Conservation (phyloP, 805 yeast genomes). For the Lipomyces anomalus region DNA sequence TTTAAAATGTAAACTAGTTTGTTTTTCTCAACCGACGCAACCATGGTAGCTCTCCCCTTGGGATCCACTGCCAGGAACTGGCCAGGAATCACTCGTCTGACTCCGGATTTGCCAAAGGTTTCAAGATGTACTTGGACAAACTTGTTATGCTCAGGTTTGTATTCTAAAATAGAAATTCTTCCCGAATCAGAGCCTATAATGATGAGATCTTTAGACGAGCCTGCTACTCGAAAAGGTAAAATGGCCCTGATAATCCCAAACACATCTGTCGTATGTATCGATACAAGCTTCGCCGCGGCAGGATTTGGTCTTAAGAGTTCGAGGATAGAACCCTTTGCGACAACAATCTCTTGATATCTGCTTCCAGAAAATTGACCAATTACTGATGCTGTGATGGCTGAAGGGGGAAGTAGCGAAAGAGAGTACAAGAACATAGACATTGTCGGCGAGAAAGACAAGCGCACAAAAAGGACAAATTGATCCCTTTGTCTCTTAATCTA, state of each 20-base stretch:
- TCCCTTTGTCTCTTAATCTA: no score
- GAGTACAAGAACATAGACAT: constrained; percentile 46
- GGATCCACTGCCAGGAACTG: constrained; percentile 66
- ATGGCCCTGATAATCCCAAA: constrained; percentile 57
- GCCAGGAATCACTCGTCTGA: constrained; percentile 72
- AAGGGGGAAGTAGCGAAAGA: constrained; percentile 60
- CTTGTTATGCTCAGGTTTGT: constrained; percentile 35
- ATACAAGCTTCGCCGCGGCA: constrained; percentile 49
- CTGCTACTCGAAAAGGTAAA: constrained; percentile 47
- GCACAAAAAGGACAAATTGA: neutral
- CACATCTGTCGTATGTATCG: constrained; percentile 41
- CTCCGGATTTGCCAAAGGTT: constrained; percentile 67
- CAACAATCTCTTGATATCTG: constrained; percentile 56
- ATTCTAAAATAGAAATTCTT: constrained; percentile 50
- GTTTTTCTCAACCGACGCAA: constrained; percentile 67
- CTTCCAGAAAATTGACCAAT: constrained; percentile 62
- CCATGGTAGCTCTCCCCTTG: constrained; percentile 59
- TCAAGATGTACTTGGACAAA: constrained; percentile 48
- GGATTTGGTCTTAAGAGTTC: constrained; percentile 51
- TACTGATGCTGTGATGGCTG: constrained; percentile 49
- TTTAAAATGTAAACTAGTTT: constrained; percentile 65
- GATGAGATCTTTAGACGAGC: constrained; percentile 51
- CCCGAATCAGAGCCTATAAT: constrained; percentile 79
- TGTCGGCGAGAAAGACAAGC: neutral
- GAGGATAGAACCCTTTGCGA: constrained; percentile 51